phyloP scores from a whole-genome alignment of 2,329 filamentous ascomycete genomes.

The Gremmenia infestans region DNA sequence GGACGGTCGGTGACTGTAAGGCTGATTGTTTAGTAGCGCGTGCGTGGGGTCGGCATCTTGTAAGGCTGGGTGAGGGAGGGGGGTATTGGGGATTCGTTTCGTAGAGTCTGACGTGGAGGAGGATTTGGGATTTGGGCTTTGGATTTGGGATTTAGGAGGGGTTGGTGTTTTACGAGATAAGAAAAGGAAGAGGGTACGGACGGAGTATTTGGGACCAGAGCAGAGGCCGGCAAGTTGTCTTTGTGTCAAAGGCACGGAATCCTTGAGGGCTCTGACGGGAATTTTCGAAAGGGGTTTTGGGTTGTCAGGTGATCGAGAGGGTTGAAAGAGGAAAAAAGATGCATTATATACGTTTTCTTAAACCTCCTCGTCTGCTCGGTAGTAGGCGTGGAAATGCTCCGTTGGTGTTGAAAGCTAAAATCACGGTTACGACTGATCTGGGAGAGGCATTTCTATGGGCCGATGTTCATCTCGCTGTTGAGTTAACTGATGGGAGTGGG shows the following conservation, averaged over 20 bases:
- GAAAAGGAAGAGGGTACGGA: too few species aligned
- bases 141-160: not conserved
- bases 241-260: too few species aligned
- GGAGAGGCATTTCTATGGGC: conserved; percentile 39
- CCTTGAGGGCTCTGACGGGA: too few species aligned
- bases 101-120: not conserved
- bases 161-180: not conserved
- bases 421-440: conserved; percentile 65
- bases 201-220: not conserved
- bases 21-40: too few species aligned
- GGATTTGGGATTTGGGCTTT: not conserved
- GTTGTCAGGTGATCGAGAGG: not conserved
- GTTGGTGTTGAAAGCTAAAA: conserved; percentile 38
- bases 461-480: conserved; percentile 19
- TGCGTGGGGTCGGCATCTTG: not conserved
- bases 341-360: conserved; percentile 65
- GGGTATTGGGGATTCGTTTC: not conserved
- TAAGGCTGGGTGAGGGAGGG: not conserved
- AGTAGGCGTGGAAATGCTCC: conserved; percentile 20
- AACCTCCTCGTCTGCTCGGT: conserved; percentile 47
- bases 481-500: conserved; percentile 11
- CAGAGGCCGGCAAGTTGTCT: not conserved
- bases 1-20: not conserved
- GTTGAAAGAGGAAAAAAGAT: conserved; percentile 30
- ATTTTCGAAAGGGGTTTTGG: too few species aligned